phyloP scores from a whole-genome alignment of 2,329 filamentous ascomycete species.

The Epichloe uncinata region DNA sequence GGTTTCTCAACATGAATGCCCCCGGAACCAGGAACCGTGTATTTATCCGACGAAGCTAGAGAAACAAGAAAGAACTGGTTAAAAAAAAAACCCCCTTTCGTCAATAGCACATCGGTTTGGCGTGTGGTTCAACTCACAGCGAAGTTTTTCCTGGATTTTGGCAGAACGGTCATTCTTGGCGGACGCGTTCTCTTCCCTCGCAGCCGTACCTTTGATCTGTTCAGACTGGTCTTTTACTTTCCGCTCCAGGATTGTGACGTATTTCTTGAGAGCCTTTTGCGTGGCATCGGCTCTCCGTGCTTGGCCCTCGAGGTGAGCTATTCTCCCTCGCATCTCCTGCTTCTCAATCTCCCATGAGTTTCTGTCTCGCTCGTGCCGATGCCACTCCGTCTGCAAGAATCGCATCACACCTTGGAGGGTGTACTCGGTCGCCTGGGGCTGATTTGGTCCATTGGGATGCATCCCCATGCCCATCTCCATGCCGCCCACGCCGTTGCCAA shows the following conservation, averaged over 20 bases:
- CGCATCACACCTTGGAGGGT: constrained; percentile 80
- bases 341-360: constrained; percentile 99
- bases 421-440: constrained; percentile 48
- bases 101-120: background rate
- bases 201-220: constrained; percentile 42
- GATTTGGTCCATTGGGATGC: constrained; percentile 32
- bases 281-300: constrained; percentile 74
- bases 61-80: background rate
- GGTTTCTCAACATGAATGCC: constrained; percentile 32
- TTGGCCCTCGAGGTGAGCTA: constrained; percentile 87
- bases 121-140: constrained; percentile 25
- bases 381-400: constrained; percentile 98
- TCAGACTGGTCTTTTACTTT: constrained; percentile 73
- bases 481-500: constrained; percentile 31
- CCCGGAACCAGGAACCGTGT: constrained; percentile 29
- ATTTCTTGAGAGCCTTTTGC: constrained; percentile 80
- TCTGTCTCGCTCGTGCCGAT: constrained; percentile 90
- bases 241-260: constrained; percentile 77
- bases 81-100: background rate
- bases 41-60: constrained; percentile 30
- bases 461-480: constrained; percentile 34
- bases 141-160: constrained; percentile 43
- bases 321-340: constrained; percentile 97
- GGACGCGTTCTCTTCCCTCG: constrained; percentile 26
- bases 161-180: constrained; percentile 38